Evolutionary conservation across 1,284 basidiomycete genomes (phyloP), one percentile per base, ranked within the genome.

Genomic region (Leccinum angustisporum): DNA sequence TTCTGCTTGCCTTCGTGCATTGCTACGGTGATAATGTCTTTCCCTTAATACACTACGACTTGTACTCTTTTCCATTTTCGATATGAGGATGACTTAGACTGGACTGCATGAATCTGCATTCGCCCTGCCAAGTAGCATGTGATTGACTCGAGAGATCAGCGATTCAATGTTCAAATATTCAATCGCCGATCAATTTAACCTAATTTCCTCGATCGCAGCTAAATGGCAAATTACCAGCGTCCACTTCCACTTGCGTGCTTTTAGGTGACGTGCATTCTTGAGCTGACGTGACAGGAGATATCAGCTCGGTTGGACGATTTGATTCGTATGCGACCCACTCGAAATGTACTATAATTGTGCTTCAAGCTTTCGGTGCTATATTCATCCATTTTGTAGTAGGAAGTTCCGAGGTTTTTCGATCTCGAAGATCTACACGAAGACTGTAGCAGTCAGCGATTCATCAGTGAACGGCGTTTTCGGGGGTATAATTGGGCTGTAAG

Each of bases 1-100:
- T 61, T 60, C 57, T 62, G n/a, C 59, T 63, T 51, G 40, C 43
- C 30, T 21, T 56, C n/a, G 58, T 11, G 54, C 63, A 64, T 57
- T 69, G 62, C 68, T 69, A 62, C 53, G 34, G 60, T 50, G 58
- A 62, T 67, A 65, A 50, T 65, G 61, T 56, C 52, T 58, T 70
- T 56, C 52, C 40, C 36, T 48, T 70, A 70, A 67, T 68, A 64
- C 50, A 57, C 68, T 70, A 68, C 54, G 67, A 62, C 14, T 56
- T 70, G 67, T 72, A 71, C 59, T 65, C 61, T 58, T 64, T 58
- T 59, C 56, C 51, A 21, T 8, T 54, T 40, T 34, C 13, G 10
- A 36, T 48, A 25, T 25, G 46, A 48, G 46, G 46, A 48, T 46
- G 61, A 48, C 36, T 57, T 56, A 25, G 14, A 61, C 40, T 14